These are phyloP conservation scores for Astrothelium macrocarpum DNA, from an alignment of 495 filamentous ascomycete genomes.

Conservation along the genomic window DNA sequence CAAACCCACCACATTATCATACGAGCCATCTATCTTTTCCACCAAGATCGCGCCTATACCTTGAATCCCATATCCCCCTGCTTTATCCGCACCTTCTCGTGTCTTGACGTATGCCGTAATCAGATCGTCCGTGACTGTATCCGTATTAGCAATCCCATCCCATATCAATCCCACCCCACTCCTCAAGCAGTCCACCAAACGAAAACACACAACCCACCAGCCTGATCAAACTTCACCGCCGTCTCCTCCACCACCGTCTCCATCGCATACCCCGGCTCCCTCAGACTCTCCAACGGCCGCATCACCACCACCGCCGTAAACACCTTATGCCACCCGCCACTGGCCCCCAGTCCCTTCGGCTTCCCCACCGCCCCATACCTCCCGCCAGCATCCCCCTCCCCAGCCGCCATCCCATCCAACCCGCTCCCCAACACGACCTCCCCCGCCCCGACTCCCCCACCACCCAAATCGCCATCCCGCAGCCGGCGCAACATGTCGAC, in stretches of 20 bases:
- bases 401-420: not conserved
- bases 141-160: not conserved
- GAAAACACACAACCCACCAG: slow-evolving; percentile 19
- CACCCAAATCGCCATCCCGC: slow-evolving; percentile 48
- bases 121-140: slow-evolving; percentile 62
- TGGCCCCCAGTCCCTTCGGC: not conserved
- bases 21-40: slow-evolving; percentile 77
- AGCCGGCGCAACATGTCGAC: slow-evolving; percentile 69
- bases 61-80: slow-evolving; percentile 90
- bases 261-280: slow-evolving; percentile 74
- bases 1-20: slow-evolving; percentile 94
- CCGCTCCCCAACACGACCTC: not conserved
- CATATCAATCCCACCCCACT: not conserved
- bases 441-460: not conserved
- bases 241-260: slow-evolving; percentile 82
- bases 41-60: slow-evolving; percentile 77
- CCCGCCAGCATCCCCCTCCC: not conserved
- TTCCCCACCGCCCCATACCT: not conserved
- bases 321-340: slow-evolving; percentile 55
- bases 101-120: slow-evolving; percentile 81
- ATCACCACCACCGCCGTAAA: slow-evolving; percentile 76
- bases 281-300: slow-evolving; percentile 63
- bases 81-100: slow-evolving; percentile 90
- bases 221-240: slow-evolving; percentile 63
- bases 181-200: not conserved